Evolutionary conservation across 2,329 filamentous ascomycete genomes (phyloP).

Genomic region (Teratosphaeria epicoccoides): DNA sequence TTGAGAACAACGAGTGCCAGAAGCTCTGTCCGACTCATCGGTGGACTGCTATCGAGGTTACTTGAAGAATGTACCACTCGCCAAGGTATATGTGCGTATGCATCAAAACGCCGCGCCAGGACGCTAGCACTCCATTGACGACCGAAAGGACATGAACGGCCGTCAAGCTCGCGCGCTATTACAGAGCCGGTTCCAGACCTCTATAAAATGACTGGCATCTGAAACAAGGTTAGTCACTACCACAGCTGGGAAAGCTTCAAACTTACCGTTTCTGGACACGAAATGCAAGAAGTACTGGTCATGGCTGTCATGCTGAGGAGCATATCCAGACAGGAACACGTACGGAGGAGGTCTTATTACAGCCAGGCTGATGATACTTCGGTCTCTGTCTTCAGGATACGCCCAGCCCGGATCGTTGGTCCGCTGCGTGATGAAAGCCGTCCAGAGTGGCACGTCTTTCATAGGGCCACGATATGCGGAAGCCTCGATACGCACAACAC

Average conservation of each 20-base stretch:
- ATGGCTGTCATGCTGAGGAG: conserved; percentile 21
- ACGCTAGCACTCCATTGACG: not conserved
- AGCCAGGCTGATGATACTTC: conserved; percentile 29
- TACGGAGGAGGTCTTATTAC: conserved; percentile 42
- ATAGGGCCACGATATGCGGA: conserved; percentile 43
- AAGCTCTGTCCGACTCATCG: no score
- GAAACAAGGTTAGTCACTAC: conserved; percentile 1
- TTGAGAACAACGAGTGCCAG: no score
- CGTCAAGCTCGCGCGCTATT: not conserved
- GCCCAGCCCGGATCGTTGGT: conserved; percentile 40
- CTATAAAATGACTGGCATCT: conserved; percentile 19
- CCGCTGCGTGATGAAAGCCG: conserved; percentile 43
- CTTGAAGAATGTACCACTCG: no score
- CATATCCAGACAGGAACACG: conserved; percentile 44
- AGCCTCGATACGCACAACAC: conserved; percentile 47
- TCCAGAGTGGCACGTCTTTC: conserved; percentile 50
- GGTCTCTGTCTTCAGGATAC: conserved; percentile 25
- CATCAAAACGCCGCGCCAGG: not conserved
- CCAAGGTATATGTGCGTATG: not conserved
- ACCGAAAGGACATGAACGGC: not conserved
- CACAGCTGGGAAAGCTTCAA: not conserved
- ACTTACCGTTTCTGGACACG: conserved; percentile 15
- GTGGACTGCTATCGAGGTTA: no score
- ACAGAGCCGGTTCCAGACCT: conserved; percentile 12
- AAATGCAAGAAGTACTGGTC: conserved; percentile 21